Evolutionary conservation across 768 basidiomycete species (phyloP), one percentile per base, ranked within the genome.

Genomic region (Agaricus subrufescens): DNA sequence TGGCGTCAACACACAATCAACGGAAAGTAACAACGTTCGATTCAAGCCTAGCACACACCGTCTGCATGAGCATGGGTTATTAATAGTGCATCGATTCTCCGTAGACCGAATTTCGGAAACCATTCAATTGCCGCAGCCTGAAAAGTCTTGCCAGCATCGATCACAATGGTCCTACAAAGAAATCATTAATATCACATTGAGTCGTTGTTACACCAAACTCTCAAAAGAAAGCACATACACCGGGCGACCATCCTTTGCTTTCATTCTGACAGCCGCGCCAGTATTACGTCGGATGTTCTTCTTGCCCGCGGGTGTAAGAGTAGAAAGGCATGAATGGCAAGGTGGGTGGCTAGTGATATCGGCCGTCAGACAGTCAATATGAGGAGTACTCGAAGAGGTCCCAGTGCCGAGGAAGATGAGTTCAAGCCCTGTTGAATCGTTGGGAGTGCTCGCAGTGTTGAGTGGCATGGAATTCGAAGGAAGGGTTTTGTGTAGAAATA

Each of bases 61-160:
- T 92, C 91, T 38, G 91, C 89, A 71, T 95, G 94, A 7, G 90
- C 85, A 69, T 95, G 93, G 0, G 92, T 94, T 42, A 96, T 82
- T 14, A 97, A 73, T 9, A 96, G 61, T 37, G 74, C 76, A 62
- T 78, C 75, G 55, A 78, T 77, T 53, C 63, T 64, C 55, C 92
- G 75, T 43, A 96, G 71, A 3, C 83, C 84, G 66, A 87, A 86
- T 66, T 84, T 84, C 1, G 91, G 90, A 58, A 77, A 77, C 74
- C 73, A 76, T 58, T 77, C 74, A 46, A 75, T 27, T 27, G 75
- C 73, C 45, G 76, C 71, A 31, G 76, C 74, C 60, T 84, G 83
- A 68, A 93, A 94, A 56, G 85, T 91, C 73, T 94, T 94, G 50
- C 91, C 91, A 19, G 84, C 88, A 70, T 94, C 91, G 62, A 94